A percentile compares a stretch with the other conserved stretches of the same genome.
These are phyloP conservation scores for Pisolithus microcarpus DNA, from an alignment of 768 basidiomycete species.

Conservation along the genomic window DNA sequence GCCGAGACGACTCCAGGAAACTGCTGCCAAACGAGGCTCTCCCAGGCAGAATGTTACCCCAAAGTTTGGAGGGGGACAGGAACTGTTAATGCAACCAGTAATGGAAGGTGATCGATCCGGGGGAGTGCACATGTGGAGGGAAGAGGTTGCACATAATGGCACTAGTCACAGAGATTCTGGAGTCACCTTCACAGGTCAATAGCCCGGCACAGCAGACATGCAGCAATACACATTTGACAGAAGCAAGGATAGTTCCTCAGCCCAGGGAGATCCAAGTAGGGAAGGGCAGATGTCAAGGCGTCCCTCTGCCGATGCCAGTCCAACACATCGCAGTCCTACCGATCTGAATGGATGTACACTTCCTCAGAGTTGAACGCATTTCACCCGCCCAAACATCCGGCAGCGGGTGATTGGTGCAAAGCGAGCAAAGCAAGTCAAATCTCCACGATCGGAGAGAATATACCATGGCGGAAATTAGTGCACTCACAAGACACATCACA, in stretches of 20 bases:
- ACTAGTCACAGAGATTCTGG: constrained; percentile 16
- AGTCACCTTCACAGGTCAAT: constrained; percentile 7
- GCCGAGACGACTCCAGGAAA: constrained; percentile 30
- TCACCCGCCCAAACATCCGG: constrained; percentile 12
- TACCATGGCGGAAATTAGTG: constrained; percentile 29
- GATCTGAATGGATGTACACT: constrained; percentile 19
- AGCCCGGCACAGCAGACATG: constrained; percentile 9
- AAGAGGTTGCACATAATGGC: constrained; percentile 40
- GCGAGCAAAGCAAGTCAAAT: constrained; percentile 13
- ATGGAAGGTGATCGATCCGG: constrained; percentile 13
- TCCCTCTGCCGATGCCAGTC: constrained; percentile 18
- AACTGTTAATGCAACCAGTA: constrained; percentile 8
- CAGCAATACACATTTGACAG: constrained; percentile 8
- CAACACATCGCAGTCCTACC: constrained; percentile 14
- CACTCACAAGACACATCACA: no score
- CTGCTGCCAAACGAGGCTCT: constrained; percentile 26
- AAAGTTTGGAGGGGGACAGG: constrained; percentile 4
- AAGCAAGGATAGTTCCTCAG: constrained; percentile 8
- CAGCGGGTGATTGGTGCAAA: constrained; percentile 10
- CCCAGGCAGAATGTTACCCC: constrained; percentile 15
- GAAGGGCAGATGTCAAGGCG: constrained; percentile 5
- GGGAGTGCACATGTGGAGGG: constrained; percentile 51
- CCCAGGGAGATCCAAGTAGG: constrained; percentile 20
- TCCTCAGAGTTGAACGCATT: constrained; percentile 15
- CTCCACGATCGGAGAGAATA: constrained; percentile 27